Evolutionary conservation across 2,329 filamentous ascomycete genomes (phyloP).

Genomic region (Helminthosporium solani): DNA sequence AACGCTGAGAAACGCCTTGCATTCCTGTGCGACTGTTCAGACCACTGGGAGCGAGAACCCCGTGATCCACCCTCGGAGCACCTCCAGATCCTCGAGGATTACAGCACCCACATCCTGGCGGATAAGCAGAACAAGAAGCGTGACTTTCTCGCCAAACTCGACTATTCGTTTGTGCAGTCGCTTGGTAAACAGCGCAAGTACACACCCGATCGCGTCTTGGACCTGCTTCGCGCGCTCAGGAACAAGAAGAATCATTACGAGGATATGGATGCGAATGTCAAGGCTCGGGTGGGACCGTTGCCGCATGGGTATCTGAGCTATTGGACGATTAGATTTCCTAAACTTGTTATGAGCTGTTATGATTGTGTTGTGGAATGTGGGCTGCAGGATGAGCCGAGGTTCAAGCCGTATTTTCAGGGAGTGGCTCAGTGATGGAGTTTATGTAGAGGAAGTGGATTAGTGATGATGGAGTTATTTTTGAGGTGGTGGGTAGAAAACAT

Average conservation of each 20-base stretch:
- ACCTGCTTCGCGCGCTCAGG: constrained; percentile 81
- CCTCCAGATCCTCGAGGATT: constrained; percentile 60
- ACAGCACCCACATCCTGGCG: constrained; percentile 52
- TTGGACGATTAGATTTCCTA: constrained; percentile 79
- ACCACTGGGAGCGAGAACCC: constrained; percentile 92
- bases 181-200: constrained; percentile 96
- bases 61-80: constrained; percentile 75
- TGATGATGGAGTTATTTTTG: too few species aligned
- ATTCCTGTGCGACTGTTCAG: constrained; percentile 95
- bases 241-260: constrained; percentile 99
- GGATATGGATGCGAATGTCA: constrained; percentile 83
- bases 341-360: constrained; percentile 76
- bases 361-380: constrained; percentile 67
- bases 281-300: constrained; percentile 68
- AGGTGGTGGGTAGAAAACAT: too few species aligned
- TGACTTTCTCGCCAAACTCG: constrained; percentile 77
- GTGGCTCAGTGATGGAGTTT: neutral
- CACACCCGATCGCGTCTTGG: constrained; percentile 77
- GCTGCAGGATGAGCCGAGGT: constrained; percentile 65
- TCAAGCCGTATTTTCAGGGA: constrained; percentile 67
- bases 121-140: constrained; percentile 54
- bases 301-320: constrained; percentile 81
- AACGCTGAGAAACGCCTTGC: constrained; percentile 79
- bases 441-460: too few species aligned
- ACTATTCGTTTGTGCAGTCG: constrained; percentile 81